Conservation (phyloP, 2,329 filamentous ascomycete genomes). For the Alternaria tenuissima region DNA sequence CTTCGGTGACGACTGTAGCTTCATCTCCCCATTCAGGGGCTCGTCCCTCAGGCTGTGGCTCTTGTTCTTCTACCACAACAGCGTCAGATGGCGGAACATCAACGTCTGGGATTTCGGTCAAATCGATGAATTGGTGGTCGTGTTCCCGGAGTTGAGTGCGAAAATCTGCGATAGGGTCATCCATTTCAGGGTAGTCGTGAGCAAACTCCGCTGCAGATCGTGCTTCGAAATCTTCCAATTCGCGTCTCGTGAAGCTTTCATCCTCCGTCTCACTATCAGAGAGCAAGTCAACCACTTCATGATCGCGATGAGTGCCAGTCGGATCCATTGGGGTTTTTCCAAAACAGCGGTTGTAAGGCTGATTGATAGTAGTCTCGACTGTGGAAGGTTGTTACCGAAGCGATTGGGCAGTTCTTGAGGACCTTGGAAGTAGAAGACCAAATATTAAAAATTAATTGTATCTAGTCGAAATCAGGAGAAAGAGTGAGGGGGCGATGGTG, state of each 20-base stretch:
- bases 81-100: conserved; percentile 29
- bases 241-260: conserved; percentile 1
- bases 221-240: conserved; percentile 14
- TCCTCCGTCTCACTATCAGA: conserved; percentile 35
- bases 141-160: neutral
- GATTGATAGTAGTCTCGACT: neutral
- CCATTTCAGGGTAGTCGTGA: conserved; percentile 11
- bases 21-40: neutral
- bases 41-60: neutral
- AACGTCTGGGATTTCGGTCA: conserved; percentile 35
- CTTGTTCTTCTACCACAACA: neutral
- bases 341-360: neutral
- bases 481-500: conserved; percentile 13
- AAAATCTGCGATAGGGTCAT: conserved; percentile 9
- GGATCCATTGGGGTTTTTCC: conserved; percentile 18
- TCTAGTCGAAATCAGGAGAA: conserved; percentile 1
- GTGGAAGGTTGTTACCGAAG: neutral
- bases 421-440: neutral
- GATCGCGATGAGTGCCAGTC: neutral
- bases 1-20: conserved; percentile 27
- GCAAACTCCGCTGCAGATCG: conserved; percentile 1
- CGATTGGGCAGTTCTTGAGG: neutral
- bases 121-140: conserved; percentile 26
- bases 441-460: conserved; percentile 18
- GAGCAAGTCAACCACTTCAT: conserved; percentile 32